Percentiles rank a stretch among this genome's conserved stretches.
These are phyloP conservation scores for Microthlaspi erraticum DNA, from an alignment of 345 rosid genomes.

Conservation along the genomic window DNA sequence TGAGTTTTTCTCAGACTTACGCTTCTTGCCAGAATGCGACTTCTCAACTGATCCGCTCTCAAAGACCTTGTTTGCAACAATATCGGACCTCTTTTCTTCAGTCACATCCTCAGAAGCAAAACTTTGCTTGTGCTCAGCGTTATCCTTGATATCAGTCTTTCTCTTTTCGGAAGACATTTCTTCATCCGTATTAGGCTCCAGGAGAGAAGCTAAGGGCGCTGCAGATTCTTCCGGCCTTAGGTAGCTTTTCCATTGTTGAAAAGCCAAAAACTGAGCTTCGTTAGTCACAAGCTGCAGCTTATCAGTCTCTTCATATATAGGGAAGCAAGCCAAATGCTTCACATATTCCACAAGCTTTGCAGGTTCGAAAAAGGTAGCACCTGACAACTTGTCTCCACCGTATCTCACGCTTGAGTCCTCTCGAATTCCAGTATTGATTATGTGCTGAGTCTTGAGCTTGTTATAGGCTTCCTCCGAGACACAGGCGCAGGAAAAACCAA, in stretches of 20 bases:
- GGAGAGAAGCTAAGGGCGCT: constrained; percentile 39
- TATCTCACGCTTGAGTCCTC: constrained; percentile 47
- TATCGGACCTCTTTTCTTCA: constrained; percentile 44
- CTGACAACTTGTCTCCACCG: constrained; percentile 53
- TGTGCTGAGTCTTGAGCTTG: constrained; percentile 50
- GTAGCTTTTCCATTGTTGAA: constrained; percentile 61
- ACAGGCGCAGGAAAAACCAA: constrained; percentile 68
- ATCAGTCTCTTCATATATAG: constrained; percentile 43
- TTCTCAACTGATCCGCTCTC: constrained; percentile 21
- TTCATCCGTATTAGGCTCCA: constrained; percentile 28
- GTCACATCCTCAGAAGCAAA: constrained; percentile 26
- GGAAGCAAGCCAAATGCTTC: constrained; percentile 50
- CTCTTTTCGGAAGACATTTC: constrained; percentile 23
- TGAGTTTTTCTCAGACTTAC: constrained; percentile 38
- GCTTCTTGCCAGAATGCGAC: constrained; percentile 47
- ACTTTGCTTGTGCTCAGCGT: constrained; percentile 41
- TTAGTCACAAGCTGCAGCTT: constrained; percentile 49
- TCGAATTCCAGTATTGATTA: constrained; percentile 55
- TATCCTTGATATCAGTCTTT: constrained; percentile 39
- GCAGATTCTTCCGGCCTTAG: constrained; percentile 44
- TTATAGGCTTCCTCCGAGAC: constrained; percentile 48
- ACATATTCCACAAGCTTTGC: constrained; percentile 47
- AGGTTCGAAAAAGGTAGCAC: constrained; percentile 55
- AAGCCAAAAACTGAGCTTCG: constrained; percentile 62
- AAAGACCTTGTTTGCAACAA: constrained; percentile 43